Evolutionary conservation across 192 early-diverging fungal genomes (phyloP).

Genomic region (Podila horticola): DNA sequence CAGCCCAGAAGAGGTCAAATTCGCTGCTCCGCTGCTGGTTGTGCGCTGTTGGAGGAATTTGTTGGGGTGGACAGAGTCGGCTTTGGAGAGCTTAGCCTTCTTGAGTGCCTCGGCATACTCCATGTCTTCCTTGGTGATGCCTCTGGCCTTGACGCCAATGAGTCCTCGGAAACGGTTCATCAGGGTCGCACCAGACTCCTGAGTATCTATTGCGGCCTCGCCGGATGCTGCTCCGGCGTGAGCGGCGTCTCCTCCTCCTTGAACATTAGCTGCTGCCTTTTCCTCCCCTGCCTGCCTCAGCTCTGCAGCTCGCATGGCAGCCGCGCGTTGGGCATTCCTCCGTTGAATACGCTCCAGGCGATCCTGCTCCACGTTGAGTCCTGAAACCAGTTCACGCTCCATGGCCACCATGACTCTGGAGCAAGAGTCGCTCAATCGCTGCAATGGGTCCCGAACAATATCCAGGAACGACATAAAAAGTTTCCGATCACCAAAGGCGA

Average conservation of each 20-base stretch:
- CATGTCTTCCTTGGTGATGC: constrained; percentile 23
- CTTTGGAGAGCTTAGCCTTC: constrained; percentile 4
- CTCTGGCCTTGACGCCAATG: constrained; percentile 9
- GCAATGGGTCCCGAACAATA: constrained; percentile 60
- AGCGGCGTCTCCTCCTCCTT: neutral
- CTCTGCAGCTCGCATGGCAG: constrained; percentile 36
- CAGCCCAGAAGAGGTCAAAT: constrained; percentile 12
- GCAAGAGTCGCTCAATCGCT: constrained; percentile 53
- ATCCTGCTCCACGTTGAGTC: constrained; percentile 42
- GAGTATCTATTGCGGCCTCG: neutral
- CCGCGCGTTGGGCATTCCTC: constrained; percentile 30
- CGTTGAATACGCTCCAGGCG: constrained; percentile 44
- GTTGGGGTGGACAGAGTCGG: constrained; percentile 14
- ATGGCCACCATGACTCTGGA: constrained; percentile 37
- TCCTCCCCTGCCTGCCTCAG: constrained; percentile 18
- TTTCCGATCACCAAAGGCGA: constrained; percentile 56
- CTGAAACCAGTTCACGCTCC: constrained; percentile 41
- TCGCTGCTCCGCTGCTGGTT: neutral
- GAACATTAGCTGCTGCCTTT: constrained; percentile 6
- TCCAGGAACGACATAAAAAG: constrained; percentile 60
- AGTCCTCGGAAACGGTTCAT: constrained; percentile 12
- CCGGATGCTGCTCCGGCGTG: neutral
- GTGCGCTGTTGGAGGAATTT: constrained; percentile 19
- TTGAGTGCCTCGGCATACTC: constrained; percentile 40
- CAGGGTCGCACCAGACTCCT: too few relatives aligned